phyloP scores from a whole-genome alignment of 2,329 filamentous ascomycete genomes.

The Didymella segeticola region DNA sequence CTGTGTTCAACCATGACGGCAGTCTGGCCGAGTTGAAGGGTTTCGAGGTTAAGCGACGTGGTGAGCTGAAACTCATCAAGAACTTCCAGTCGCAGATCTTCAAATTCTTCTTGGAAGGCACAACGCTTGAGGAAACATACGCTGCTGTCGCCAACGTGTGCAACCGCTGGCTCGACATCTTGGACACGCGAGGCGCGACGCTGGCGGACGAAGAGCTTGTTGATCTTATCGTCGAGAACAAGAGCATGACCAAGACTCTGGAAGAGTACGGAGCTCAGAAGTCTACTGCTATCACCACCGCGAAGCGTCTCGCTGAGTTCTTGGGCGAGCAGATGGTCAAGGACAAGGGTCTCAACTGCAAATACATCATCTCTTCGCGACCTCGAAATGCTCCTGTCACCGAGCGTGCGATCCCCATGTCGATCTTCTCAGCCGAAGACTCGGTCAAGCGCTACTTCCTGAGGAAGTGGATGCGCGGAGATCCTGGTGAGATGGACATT shows the following conservation, averaged over 20 bases:
- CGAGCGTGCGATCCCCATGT: constrained; percentile 90
- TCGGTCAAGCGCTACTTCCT: constrained; percentile 87
- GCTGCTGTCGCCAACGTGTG: constrained; percentile 90
- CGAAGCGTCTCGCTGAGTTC: constrained; percentile 92
- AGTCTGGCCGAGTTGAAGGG: constrained; percentile 95
- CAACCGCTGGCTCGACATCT: constrained; percentile 94
- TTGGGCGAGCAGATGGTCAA: constrained; percentile 98
- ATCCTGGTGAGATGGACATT: constrained; percentile 88
- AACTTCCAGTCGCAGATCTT: constrained; percentile 99
- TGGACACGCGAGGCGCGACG: constrained; percentile 86
- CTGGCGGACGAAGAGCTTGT: constrained; percentile 96
- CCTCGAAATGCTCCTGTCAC: constrained; percentile 92
- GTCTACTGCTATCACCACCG: constrained; percentile 98
- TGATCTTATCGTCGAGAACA: constrained; percentile 99
- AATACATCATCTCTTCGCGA: constrained; percentile 93
- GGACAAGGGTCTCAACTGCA: constrained; percentile 98
- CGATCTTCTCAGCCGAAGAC: constrained; percentile 95
- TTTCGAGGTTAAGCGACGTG: constrained; percentile 96
- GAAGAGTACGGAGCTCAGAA: constrained; percentile 97
- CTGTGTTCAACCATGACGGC: constrained; percentile 98
- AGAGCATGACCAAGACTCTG: constrained; percentile 95
- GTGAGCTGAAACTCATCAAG: constrained; percentile 98
- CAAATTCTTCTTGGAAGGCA: constrained; percentile 96
- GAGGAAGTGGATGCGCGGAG: constrained; percentile 94
- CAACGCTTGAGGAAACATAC: constrained; percentile 88